Evolutionary conservation across 306 rosid genomes (phyloP), one percentile per base, ranked within the genome.

Genomic region (Fragaria vesca): DNA sequence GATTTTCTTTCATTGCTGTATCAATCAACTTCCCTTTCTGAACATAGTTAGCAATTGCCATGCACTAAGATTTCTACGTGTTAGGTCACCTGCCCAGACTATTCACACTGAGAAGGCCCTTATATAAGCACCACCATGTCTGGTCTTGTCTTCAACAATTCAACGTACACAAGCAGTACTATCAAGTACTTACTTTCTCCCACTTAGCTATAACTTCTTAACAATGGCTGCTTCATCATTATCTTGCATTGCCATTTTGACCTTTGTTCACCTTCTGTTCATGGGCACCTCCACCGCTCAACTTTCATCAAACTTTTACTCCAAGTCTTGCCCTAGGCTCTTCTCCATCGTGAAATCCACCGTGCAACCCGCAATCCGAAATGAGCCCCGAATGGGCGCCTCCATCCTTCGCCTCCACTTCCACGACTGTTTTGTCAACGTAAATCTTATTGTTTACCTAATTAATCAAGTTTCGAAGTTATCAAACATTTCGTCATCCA

Each of bases 331-430:
- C 67, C 98, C 97, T 1, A 77, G 79, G 2, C 88, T 94, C 74
- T 54, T 84, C 47, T 48, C 88, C 52, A 82, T 88, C 1, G 95
- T 94, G 46, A 89, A 81, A 76, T 67, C 82, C 61, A 73, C 77
- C 0, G 89, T 94, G 30, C 85, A 81, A 24, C 82, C 92, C 0
- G 97, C 95, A 7, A 81, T 94, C 30, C 18, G 73, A 1, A 94
- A 86, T 8, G 98, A 92, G 76, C 30, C 97, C 30, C 90, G 98
- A 24, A 94, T 90, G 93, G 98, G 97, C n/a, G 97, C 97, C 77
- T 94, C 98, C 62, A 86, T 94, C 74, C 91, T 94, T 13, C 98
- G 98, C 73, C 73, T 94, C 80, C 90, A 88, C 90, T 94, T 94
- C 78, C 98, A 92, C 12, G 97, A 94, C 43, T 94, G 97, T 71